Evolutionary conservation across 257 asterid genomes (phyloP).

Genomic region (Datura wrightii): DNA sequence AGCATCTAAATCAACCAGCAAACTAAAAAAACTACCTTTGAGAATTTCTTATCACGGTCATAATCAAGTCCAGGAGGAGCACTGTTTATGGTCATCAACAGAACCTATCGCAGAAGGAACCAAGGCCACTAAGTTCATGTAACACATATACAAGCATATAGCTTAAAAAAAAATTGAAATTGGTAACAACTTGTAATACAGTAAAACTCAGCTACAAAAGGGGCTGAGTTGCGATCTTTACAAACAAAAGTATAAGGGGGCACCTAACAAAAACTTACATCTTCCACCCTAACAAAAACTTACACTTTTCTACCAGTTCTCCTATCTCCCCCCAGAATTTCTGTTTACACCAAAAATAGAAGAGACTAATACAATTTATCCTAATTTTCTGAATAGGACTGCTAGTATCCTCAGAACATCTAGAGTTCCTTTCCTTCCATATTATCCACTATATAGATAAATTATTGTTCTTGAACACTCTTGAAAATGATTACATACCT

Average conservation of each 20-base stretch:
- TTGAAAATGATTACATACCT: conserved; percentile 57
- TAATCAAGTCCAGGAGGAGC: conserved; percentile 99
- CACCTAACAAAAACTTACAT: not conserved
- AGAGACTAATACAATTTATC: not conserved
- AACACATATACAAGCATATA: conserved; percentile 18
- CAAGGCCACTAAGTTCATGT: conserved; percentile 30
- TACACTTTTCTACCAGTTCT: not conserved
- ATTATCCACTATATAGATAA: not conserved
- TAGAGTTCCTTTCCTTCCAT: not conserved
- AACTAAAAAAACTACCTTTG: conserved; percentile 67
- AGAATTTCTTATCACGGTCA: conserved; percentile 97
- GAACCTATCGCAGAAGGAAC: conserved; percentile 62
- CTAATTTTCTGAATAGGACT: not conserved
- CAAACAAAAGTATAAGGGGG: conserved; percentile 16
- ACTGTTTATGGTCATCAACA: conserved; percentile 95
- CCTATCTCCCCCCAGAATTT: not conserved
- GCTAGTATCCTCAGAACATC: not conserved
- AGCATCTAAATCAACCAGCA: not conserved
- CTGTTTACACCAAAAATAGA: not conserved
- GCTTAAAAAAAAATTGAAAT: no score
- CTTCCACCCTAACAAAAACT: not conserved
- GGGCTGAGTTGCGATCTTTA: not conserved
- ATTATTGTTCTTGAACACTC: conserved; percentile 18
- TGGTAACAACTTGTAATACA: not conserved
- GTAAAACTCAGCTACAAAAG: not conserved